Evolutionary conservation across 257 asterid species (phyloP).

Genomic region (Petunia axillaris): DNA sequence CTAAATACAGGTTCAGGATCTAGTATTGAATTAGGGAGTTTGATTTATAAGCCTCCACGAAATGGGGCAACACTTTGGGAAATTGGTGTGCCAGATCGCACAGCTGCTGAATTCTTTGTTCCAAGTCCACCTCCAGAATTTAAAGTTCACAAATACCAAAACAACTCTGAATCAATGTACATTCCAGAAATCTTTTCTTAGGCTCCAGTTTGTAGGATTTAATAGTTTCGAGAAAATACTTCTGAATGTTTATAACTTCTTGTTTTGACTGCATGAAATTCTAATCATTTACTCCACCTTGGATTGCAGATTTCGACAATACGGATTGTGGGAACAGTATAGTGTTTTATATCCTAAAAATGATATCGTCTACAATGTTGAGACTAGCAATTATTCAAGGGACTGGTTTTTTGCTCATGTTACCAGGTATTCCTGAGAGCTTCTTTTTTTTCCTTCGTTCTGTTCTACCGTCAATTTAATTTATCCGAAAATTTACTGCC

Average conservation of each 20-base stretch:
- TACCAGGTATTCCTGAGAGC: conserved; percentile 40
- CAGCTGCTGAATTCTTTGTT: conserved; percentile 66
- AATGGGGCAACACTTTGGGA: conserved; percentile 73
- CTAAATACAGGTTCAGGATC: conserved; percentile 49
- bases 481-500: too few species aligned
- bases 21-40: conserved; percentile 21
- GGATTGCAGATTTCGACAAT: conserved; percentile 55
- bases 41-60: conserved; percentile 60
- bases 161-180: neutral
- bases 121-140: conserved; percentile 42
- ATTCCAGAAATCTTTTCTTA: neutral
- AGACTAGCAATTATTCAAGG: conserved; percentile 43
- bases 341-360: conserved; percentile 40
- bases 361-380: conserved; percentile 54
- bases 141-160: neutral
- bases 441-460: neutral
- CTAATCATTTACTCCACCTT: neutral
- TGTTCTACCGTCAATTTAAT: too few species aligned
- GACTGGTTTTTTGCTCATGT: conserved; percentile 77
- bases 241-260: neutral
- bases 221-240: neutral
- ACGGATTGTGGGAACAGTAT: conserved; percentile 64
- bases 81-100: conserved; percentile 68
- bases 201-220: neutral
- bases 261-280: neutral